A percentile compares a stretch with the other conserved stretches of the same genome.
These are phyloP conservation scores for Coemansia sp. DNA, from an alignment of 192 early-diverging fungal species.

Conservation along the genomic window DNA sequence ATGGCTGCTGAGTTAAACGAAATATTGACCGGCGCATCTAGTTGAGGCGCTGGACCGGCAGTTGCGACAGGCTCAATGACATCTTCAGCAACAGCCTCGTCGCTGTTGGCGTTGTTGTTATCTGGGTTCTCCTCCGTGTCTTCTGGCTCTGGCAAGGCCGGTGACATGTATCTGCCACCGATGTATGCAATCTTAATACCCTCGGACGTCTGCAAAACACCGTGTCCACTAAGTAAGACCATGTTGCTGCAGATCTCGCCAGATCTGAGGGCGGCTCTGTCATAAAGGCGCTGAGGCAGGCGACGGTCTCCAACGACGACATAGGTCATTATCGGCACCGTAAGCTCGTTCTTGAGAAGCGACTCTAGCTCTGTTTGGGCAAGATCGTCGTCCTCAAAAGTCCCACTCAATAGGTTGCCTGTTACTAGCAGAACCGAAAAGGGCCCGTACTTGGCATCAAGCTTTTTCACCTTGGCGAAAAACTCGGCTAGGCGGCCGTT, in stretches of 20 bases:
- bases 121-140: not conserved
- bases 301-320: conserved; percentile 66
- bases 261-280: conserved; percentile 54
- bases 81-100: not conserved
- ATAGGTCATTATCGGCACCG: conserved; percentile 76
- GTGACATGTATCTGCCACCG: conserved; percentile 30
- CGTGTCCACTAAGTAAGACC: conserved; percentile 64
- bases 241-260: conserved; percentile 82
- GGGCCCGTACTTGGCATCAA: conserved; percentile 82
- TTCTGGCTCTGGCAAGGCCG: not conserved
- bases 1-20: conserved; percentile 32
- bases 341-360: conserved; percentile 59
- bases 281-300: conserved; percentile 61
- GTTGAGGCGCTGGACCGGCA: not conserved
- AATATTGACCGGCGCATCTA: not conserved
- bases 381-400: conserved; percentile 23
- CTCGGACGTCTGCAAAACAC: conserved; percentile 50
- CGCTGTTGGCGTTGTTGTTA: not conserved
- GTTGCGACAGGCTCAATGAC: not conserved
- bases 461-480: conserved; percentile 72
- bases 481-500: conserved; percentile 69
- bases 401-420: conserved; percentile 76
- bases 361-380: conserved; percentile 53
- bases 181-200: conserved; percentile 55
- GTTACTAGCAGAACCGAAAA: conserved; percentile 81